Conservation (phyloP, 1,284 basidiomycete species). For the Austroboletus novae-zelandiae region DNA sequence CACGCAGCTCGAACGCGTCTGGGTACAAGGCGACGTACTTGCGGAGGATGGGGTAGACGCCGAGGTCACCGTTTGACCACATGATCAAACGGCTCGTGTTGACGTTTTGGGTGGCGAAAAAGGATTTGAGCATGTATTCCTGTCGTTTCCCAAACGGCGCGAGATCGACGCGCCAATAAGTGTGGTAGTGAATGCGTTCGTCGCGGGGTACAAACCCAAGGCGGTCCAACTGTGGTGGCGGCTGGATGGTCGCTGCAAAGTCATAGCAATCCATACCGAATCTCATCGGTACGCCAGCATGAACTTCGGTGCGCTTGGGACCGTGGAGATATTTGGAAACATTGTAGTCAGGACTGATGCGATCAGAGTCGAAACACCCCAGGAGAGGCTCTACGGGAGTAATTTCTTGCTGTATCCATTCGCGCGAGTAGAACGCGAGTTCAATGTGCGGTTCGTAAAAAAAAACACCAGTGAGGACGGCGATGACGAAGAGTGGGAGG, state of each 20-base stretch:
- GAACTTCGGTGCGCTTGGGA: slow-evolving; percentile 63
- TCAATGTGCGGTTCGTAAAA: slow-evolving; percentile 83
- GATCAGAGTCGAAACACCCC: slow-evolving; percentile 69
- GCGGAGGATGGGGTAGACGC: slow-evolving; percentile 56
- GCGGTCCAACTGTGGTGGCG: slow-evolving; percentile 5
- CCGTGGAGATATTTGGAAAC: slow-evolving; percentile 59
- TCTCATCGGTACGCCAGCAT: slow-evolving; percentile 73
- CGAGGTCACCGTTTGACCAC: slow-evolving; percentile 85
- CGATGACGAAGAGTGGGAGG: slow-evolving; percentile 38
- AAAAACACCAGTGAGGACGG: slow-evolving; percentile 48
- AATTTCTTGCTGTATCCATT: slow-evolving; percentile 74
- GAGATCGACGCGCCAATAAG: slow-evolving; percentile 89
- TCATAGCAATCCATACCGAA: slow-evolving; percentile 87
- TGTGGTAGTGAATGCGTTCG: slow-evolving; percentile 69
- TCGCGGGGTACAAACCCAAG: slow-evolving; percentile 28
- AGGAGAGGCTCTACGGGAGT: slow-evolving; percentile 54
- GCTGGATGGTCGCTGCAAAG: slow-evolving; percentile 76
- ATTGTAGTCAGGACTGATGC: slow-evolving; percentile 69
- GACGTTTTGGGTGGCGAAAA: slow-evolving; percentile 85
- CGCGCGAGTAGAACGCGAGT: slow-evolving; percentile 68
- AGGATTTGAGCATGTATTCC: slow-evolving; percentile 85
- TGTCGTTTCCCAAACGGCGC: slow-evolving; percentile 77
- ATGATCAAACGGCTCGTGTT: slow-evolving; percentile 66
- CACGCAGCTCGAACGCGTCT: slow-evolving; percentile 64
- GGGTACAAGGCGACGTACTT: slow-evolving; percentile 64